Evolutionary conservation across 2,329 filamentous ascomycete species (phyloP).

Genomic region (Colletotrichum spaethianum): DNA sequence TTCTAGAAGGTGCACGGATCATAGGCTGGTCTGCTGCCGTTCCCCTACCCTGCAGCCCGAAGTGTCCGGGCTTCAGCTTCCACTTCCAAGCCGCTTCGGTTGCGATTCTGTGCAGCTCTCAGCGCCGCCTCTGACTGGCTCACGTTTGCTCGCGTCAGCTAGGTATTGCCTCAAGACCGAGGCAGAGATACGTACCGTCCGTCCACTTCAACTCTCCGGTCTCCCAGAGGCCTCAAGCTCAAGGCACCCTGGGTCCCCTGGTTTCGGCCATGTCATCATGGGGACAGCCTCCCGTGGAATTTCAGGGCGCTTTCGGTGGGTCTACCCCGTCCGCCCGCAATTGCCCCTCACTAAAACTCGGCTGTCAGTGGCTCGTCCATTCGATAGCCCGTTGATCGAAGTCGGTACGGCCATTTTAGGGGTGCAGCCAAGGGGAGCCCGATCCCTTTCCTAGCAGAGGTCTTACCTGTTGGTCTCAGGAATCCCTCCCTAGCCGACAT

Average conservation of each 20-base stretch:
- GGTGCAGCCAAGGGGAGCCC: slow-evolving; percentile 15
- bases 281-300: slow-evolving; percentile 36
- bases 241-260: slow-evolving; percentile 33
- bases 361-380: slow-evolving; percentile 31
- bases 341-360: slow-evolving; percentile 36
- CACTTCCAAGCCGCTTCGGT: slow-evolving; percentile 43
- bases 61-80: slow-evolving; percentile 43
- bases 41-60: slow-evolving; percentile 38
- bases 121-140: slow-evolving; percentile 33
- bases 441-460: slow-evolving; percentile 27
- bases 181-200: not conserved
- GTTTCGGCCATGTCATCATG: slow-evolving; percentile 42
- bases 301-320: slow-evolving; percentile 42
- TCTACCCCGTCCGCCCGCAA: slow-evolving; percentile 38
- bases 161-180: not conserved
- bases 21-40: slow-evolving; percentile 12
- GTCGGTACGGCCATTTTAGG: slow-evolving; percentile 18
- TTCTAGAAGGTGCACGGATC: slow-evolving; percentile 45
- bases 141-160: not conserved
- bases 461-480: slow-evolving; percentile 11
- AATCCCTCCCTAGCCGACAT: not conserved
- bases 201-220: not conserved
- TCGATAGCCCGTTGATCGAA: slow-evolving; percentile 34
- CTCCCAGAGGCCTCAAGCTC: not conserved
- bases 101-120: slow-evolving; percentile 42